Conservation (phyloP, 2,329 filamentous ascomycete genomes). For the Onygenales sp. region DNA sequence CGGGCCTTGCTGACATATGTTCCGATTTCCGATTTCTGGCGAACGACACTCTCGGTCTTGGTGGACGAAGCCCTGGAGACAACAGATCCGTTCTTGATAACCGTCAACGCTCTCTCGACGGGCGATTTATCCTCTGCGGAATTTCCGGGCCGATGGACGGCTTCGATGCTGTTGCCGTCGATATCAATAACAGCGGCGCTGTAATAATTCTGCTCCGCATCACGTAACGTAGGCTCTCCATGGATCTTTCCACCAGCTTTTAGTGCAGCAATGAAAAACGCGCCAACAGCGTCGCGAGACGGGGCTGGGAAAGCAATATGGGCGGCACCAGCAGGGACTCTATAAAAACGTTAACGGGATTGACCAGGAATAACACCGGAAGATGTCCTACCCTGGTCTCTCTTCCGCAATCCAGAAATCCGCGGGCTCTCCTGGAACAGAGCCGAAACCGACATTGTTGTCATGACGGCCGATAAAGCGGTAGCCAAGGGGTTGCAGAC, state of each 20-base stretch:
- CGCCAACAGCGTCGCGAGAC: slow-evolving; percentile 54
- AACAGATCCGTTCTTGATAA: slow-evolving; percentile 29
- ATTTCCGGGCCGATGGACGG: slow-evolving; percentile 45
- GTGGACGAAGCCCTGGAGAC: slow-evolving; percentile 24
- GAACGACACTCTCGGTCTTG: slow-evolving; percentile 22
- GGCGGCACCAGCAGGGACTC: slow-evolving; percentile 43
- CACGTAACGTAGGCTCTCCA: slow-evolving; percentile 45
- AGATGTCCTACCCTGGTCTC: slow-evolving; percentile 40
- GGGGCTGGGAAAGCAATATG: slow-evolving; percentile 61
- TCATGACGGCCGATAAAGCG: slow-evolving; percentile 57
- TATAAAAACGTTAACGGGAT: slow-evolving; percentile 18
- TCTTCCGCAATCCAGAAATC: slow-evolving; percentile 58
- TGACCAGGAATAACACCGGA: background rate
- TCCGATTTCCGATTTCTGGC: slow-evolving; percentile 20
- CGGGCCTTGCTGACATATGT: slow-evolving; percentile 19
- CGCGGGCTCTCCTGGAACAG: slow-evolving; percentile 41
- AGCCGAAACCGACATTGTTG: slow-evolving; percentile 52
- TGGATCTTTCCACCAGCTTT: slow-evolving; percentile 54
- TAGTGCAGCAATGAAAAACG: slow-evolving; percentile 62
- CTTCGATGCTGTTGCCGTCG: slow-evolving; percentile 77
- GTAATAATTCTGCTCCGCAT: slow-evolving; percentile 47
- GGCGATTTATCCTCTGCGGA: slow-evolving; percentile 20
- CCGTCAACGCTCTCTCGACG: slow-evolving; percentile 19
- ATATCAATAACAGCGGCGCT: slow-evolving; percentile 61
- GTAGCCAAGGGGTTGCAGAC: slow-evolving; percentile 69